Evolutionary conservation across 352 stramenopile species (phyloP), one percentile per base, ranked within the genome.

Genomic region (Globisporangium acanthophoron): DNA sequence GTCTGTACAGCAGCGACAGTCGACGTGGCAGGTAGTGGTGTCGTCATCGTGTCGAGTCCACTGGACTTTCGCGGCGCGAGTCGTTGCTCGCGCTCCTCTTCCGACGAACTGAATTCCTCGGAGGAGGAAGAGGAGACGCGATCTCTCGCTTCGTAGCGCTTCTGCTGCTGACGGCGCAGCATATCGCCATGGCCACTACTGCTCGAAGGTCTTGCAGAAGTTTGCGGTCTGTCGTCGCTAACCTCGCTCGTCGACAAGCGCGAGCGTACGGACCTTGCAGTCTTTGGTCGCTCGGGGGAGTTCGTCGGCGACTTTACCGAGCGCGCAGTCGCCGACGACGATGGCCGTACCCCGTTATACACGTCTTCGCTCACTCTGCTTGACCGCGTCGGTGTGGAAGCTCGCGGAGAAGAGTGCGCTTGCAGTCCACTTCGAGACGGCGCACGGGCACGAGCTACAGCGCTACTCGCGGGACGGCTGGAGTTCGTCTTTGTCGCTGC

Each of bases 401-500:
- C 47, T 52, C 29, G 15, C 8, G 29, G 47, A 16, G 24, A 35
- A 16, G 31, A 18, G 24, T 33, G 18, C 15, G 20, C 27, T 2
- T 18, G 11, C 11, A 52, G 3, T 37, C 4, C 29, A 31, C 35
- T 37, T 29, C 6, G n/a, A 44, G 13, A 44, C n/a, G 56, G 16
- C 5, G 40, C 39, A 15, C 41, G 49, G 21, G n/a, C 20, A 15
- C 41, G 49, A 35, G n/a, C 20, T 20, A 37, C 39, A 1, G 31
- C 27, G 20, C 59, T 45, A 12, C 54, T 61, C 9, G 20, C 21
- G 31, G 59, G 53, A 16, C 31, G 59, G 18, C 15, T 48, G 12
- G 53, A 40, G 39, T 13, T 61, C 31, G 20, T 6, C 15, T 47
- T 61, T 20, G 44, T 45, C 20, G 11, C 24, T n/a, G 27, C 16